Evolutionary conservation across 2,329 filamentous ascomycete species (phyloP), one percentile per base, ranked within the genome.

Genomic region (Bimuria novae-zelandiae): DNA sequence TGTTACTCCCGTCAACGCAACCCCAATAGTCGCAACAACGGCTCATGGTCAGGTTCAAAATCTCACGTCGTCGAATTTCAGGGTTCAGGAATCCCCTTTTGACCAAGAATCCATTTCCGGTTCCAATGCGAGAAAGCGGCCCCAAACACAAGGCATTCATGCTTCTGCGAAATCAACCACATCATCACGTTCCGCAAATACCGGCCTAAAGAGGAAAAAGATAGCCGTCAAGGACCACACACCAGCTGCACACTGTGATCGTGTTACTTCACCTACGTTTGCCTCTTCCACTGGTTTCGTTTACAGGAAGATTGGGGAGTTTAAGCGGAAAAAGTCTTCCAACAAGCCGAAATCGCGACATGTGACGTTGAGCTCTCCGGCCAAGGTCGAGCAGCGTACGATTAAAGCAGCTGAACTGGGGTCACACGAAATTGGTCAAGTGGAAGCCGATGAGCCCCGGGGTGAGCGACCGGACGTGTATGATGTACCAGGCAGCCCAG

Each of bases 331-430:
- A 4, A 49, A 23, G 25, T 53, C 51, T 33, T 23, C 43, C 7
- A 21, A 30, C 7, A 66, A 58, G 25, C 40, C 44, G 10, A 67
- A 61, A 21, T 58, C 63, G 7, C 60, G 59, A 32, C 57, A 54
- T 10, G 44, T 67, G 17, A 64, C 59, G n/a, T 69, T 69, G 37
- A 61, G 59, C 32, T 67, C 66, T 0, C 64, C 67, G 2, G 63
- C 65, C 23, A 49, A 35, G 3, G 11, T 45, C 5, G 39, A 14
- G 4, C 36, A 48, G 7, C 8, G 11, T 25, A 32, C 19, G 19
- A 8, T 46, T 19, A 33, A 43, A 25, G 27, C 22, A n/a, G 25
- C 22, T 33, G 21, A 40, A 16, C 40, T 36, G 8, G 47, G 47
- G 17, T 27, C 23, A 14, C 22, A 27, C 25, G 22, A n/a, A n/a